phyloP scores from a whole-genome alignment of 192 early-diverging fungal genomes.

The Umbelopsis sp. region DNA sequence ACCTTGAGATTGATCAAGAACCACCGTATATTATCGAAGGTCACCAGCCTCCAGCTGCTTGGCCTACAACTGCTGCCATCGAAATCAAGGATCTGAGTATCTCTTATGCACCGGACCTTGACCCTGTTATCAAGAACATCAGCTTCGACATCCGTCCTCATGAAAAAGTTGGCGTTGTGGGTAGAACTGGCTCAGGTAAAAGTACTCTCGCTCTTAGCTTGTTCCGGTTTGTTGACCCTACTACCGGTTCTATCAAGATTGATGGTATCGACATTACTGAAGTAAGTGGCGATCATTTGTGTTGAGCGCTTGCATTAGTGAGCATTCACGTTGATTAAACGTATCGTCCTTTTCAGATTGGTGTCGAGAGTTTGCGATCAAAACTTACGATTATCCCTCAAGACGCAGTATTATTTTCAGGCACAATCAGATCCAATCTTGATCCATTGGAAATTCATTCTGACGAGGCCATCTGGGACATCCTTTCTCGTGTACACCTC shows the following conservation, averaged over 20 bases:
- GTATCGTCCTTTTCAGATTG: constrained; percentile 38
- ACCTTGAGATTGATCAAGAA: constrained; percentile 80
- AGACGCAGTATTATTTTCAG: constrained; percentile 68
- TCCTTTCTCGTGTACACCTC: constrained; percentile 24
- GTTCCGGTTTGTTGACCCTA: constrained; percentile 72
- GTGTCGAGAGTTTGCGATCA: constrained; percentile 75
- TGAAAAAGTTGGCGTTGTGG: constrained; percentile 88
- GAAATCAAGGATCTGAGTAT: constrained; percentile 61
- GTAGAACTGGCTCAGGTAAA: constrained; percentile 77
- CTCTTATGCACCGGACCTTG: constrained; percentile 63
- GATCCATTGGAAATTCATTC: constrained; percentile 69
- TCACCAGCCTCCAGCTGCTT: constrained; percentile 48
- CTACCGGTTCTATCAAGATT: constrained; percentile 64
- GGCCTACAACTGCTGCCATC: constrained; percentile 66
- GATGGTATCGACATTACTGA: constrained; percentile 78
- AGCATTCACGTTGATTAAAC: too few species aligned
- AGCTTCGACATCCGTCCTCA: constrained; percentile 60
- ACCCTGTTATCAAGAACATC: constrained; percentile 25
- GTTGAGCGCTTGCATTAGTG: not conserved
- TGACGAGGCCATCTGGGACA: constrained; percentile 68
- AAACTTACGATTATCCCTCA: constrained; percentile 90
- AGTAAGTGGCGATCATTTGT: not conserved
- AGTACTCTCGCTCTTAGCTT: constrained; percentile 67
- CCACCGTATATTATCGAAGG: constrained; percentile 58
- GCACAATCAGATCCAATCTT: constrained; percentile 63